Conservation (phyloP, 495 filamentous ascomycete genomes). For the Staphylotrichum longicolle region DNA sequence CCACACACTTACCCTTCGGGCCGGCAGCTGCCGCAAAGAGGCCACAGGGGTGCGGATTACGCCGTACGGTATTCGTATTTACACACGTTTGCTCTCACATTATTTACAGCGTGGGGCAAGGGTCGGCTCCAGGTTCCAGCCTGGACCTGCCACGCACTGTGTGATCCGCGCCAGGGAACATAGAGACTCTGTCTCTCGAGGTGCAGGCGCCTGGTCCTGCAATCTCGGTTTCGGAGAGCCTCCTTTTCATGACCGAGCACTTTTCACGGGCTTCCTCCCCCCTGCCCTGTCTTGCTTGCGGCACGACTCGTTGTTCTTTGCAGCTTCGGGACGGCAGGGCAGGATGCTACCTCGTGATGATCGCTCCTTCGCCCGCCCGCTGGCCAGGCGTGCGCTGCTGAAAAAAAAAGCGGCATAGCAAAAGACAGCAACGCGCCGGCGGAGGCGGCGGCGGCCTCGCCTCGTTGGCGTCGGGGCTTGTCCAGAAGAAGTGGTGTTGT, state of each 20-base stretch:
- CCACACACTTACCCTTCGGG: not conserved
- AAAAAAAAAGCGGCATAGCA: not conserved
- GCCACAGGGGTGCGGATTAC: not conserved
- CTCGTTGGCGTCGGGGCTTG: no score
- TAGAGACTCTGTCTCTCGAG: not conserved
- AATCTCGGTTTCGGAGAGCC: slow-evolving; percentile 1
- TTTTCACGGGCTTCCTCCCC: no score
- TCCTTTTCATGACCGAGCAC: not conserved
- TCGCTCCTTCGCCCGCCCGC: not conserved
- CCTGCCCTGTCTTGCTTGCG: not conserved
- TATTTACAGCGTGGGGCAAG: no score
- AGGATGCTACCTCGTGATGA: not conserved
- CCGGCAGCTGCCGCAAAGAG: slow-evolving; percentile 9
- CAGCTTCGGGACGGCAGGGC: slow-evolving; percentile 3
- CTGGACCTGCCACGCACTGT: not conserved
- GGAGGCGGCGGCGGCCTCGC: no score
- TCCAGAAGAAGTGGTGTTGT: no score
- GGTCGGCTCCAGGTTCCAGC: no score
- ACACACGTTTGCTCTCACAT: no score
- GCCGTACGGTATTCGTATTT: slow-evolving; percentile 2
- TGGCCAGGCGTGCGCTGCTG: not conserved
- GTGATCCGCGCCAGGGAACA: slow-evolving; percentile 2
- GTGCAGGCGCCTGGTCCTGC: not conserved
- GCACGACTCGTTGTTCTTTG: slow-evolving; percentile 6
- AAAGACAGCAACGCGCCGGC: not conserved